Base-by-base conservation (phyloP, 768 basidiomycete species). In the Cantharellus cinnabarinus region DNA sequence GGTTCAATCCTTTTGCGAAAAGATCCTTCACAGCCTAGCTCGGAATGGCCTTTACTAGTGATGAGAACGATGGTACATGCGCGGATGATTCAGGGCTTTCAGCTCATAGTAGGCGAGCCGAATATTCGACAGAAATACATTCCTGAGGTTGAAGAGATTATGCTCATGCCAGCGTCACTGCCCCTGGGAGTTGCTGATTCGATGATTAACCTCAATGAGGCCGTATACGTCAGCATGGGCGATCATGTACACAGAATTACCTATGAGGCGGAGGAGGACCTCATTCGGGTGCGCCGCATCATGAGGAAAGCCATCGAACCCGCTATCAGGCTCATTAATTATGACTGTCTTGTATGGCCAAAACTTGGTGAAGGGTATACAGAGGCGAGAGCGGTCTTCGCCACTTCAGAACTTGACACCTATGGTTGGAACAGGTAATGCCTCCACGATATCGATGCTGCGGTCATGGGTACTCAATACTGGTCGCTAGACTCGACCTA, bases 51-150 rank as follows among this genome's bases (percentile, higher is more conserved):
- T 0, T 69, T 86, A 34, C 78, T 76, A 2, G 82, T 89, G 15
- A 89, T 98, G 85, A 79, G 84, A 37, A 89, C 87, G 41, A 93
- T 98, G 86, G 88, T 88, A 1, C 89, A 87, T 2, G 82, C 95
- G 51, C 77, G 94, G 34, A 76, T 98, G 7, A 81, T 86, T 7
- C 90, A 97, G 69, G 93, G 93, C 29, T 98, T 97, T 70, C 94
- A 97, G 67, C 88, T 97, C 65, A 80, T 95, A 29, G 71, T 91
- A 15, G 59, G 85, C 2, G 79, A 83, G 1, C 78, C 83, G 2
- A 80, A 82, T 51, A 77, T 84, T 41, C 59, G 63, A 20, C 14
- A 50, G 34, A 50, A 53, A 15, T 56, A 55, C 39, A 35, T 40
- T 20, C 39, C 59, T 20, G 10, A 54, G 10, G 35, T 37, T 10